Evolutionary conservation across 2,329 filamentous ascomycete species (phyloP), one percentile per base, ranked within the genome.

Genomic region (Exophiala mesophila): DNA sequence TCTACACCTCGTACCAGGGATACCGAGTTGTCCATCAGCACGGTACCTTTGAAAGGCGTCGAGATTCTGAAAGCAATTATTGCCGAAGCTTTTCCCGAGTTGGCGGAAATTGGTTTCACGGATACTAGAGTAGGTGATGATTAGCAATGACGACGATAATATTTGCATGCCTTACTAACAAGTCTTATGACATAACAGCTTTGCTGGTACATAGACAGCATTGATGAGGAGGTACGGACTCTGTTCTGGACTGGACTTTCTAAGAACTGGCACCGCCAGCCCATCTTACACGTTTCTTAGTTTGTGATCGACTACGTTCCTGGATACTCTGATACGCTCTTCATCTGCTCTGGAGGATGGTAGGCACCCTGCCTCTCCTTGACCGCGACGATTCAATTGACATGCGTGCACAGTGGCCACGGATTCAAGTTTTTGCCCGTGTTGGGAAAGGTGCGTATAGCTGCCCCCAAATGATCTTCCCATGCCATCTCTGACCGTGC

Each of bases 401-500:
- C 6, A 12, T 24, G 19, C 23, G 12, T 20, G 9, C 13, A 37
- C 13, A 42, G 40, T 39, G 58, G 58, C 3, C 59, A 60, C 36
- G 59, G 44, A 2, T 60, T 61, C 44, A 62, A 62, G 37, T 62
- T 59, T 35, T 54, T 62, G 10, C 59, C 58, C 2, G 46, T 54
- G 13, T 49, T 62, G 3, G 58, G 58, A 8, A 52, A 48, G 31
- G 54, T 53, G 35, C 10, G 50, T 21, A n/a, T 5, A 13, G 4
- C 23, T 24, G 10, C n/a, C 31, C 5, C n/a, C 31, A 9, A 9
- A 7, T 18, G 15, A 6, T 28, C 12, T 17, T 9, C 15, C 31
- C 23, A 3, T 6, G 9, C 4, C 9, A 23, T 18, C 23, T 42
- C 6, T 8, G 35, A 10, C 16, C 7, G 7, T 9, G 31, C 24